These are phyloP conservation scores for Pilaira anomala DNA, from an alignment of 192 early-diverging fungal species.

Conservation along the genomic window DNA sequence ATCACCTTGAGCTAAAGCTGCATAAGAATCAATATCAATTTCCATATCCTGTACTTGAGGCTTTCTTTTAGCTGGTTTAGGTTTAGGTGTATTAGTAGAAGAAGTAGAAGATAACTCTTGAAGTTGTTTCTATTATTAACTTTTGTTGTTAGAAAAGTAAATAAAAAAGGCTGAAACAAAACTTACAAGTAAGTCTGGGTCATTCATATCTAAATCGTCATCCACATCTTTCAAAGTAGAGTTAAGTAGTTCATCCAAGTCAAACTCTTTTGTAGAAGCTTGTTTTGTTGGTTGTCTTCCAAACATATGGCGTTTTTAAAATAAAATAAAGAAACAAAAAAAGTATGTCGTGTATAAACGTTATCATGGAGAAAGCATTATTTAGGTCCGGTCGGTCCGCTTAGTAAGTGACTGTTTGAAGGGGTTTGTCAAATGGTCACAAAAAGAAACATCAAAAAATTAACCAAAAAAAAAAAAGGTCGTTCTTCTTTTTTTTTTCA, in stretches of 20 bases:
- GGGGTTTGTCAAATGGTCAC: too few species aligned
- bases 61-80: not conserved
- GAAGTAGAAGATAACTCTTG: slow-evolving; percentile 39
- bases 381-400: too few species aligned
- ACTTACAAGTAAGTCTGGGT: slow-evolving; percentile 54
- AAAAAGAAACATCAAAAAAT: too few species aligned
- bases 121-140: slow-evolving; percentile 43
- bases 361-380: too few species aligned
- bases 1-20: slow-evolving; percentile 36
- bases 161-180: not conserved
- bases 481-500: not conserved
- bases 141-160: too few species aligned
- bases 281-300: not conserved
- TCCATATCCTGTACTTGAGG: slow-evolving; percentile 2
- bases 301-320: not conserved
- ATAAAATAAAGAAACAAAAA: not conserved
- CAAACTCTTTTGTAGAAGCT: slow-evolving; percentile 2
- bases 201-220: slow-evolving; percentile 44
- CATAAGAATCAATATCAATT: slow-evolving; percentile 30
- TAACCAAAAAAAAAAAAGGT: not conserved
- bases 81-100: slow-evolving; percentile 17
- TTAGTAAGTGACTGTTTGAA: too few species aligned
- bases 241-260: slow-evolving; percentile 22
- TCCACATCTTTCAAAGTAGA: slow-evolving; percentile 30
- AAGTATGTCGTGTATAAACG: not conserved